phyloP scores from a whole-genome alignment of 1,139 yeast genomes.

The Diutina ranongensis region DNA sequence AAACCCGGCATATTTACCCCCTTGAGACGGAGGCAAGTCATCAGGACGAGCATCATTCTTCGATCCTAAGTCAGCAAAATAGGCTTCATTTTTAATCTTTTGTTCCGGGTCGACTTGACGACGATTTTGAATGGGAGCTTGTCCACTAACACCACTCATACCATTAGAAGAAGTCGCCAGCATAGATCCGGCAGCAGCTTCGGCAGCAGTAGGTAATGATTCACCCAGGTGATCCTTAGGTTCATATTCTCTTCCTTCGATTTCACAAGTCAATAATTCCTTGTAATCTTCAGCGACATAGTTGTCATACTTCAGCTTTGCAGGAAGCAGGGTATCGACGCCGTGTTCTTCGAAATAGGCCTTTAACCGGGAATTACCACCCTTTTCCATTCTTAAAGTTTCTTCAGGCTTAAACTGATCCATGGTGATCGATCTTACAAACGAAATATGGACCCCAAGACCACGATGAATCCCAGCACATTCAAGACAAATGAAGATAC shows the following conservation, averaged over 20 bases:
- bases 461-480: slow-evolving; percentile 97
- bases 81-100: slow-evolving; percentile 51
- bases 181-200: slow-evolving; percentile 11
- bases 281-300: slow-evolving; percentile 92
- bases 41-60: slow-evolving; percentile 66
- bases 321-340: slow-evolving; percentile 51
- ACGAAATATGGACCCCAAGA: slow-evolving; percentile 91
- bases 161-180: background rate
- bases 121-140: slow-evolving; percentile 4
- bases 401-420: slow-evolving; percentile 95
- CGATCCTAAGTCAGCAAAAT: slow-evolving; percentile 70
- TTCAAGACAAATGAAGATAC: slow-evolving; percentile 90
- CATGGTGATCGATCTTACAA: slow-evolving; percentile 93
- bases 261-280: slow-evolving; percentile 60
- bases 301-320: slow-evolving; percentile 71
- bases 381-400: slow-evolving; percentile 80
- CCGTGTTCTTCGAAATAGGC: slow-evolving; percentile 64
- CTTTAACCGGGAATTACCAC: slow-evolving; percentile 78
- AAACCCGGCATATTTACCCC: slow-evolving; percentile 87
- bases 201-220: slow-evolving; percentile 23
- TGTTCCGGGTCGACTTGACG: slow-evolving; percentile 3
- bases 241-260: slow-evolving; percentile 64
- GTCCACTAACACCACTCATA: background rate
- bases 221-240: slow-evolving; percentile 54
- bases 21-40: slow-evolving; percentile 81